Percentiles rank a stretch among this genome's conserved stretches.
Conservation (phyloP, 1,284 basidiomycete genomes). For the Afroboletus lepidellus region DNA sequence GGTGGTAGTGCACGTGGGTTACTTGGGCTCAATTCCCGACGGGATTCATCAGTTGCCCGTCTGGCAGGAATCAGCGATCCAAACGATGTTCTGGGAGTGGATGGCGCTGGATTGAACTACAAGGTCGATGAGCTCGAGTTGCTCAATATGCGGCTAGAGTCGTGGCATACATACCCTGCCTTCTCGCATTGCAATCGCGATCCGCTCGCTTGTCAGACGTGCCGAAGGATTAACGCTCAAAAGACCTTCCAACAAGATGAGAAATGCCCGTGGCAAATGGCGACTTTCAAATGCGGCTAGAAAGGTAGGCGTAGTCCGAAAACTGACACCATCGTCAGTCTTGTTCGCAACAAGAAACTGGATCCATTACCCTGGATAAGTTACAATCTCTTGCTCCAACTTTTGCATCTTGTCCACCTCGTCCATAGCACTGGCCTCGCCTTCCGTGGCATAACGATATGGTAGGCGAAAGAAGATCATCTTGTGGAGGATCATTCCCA, state of each 20-base stretch:
- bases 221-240: slow-evolving; percentile 57
- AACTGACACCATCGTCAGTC: slow-evolving; percentile 39
- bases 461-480: slow-evolving; percentile 86
- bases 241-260: slow-evolving; percentile 72
- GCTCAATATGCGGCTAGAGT: not conserved
- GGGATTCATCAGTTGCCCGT: slow-evolving; percentile 13
- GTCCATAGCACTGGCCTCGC: slow-evolving; percentile 44
- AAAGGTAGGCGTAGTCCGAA: slow-evolving; percentile 55
- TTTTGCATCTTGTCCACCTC: slow-evolving; percentile 60
- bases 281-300: slow-evolving; percentile 61
- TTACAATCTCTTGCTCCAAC: slow-evolving; percentile 72
- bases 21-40: slow-evolving; percentile 12
- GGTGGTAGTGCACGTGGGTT: slow-evolving; percentile 23
- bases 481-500: slow-evolving; percentile 91
- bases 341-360: not conserved
- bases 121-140: not conserved
- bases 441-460: slow-evolving; percentile 64
- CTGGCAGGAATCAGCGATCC: slow-evolving; percentile 27
- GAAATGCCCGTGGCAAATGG: slow-evolving; percentile 64
- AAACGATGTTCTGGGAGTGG: slow-evolving; percentile 6
- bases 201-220: slow-evolving; percentile 73
- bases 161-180: slow-evolving; percentile 53
- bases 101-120: slow-evolving; percentile 26
- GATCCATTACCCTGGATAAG: slow-evolving; percentile 64
- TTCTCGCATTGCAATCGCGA: slow-evolving; percentile 60